Evolutionary conservation across 2,329 filamentous ascomycete species (phyloP), one percentile per base, ranked within the genome.

Genomic region (Fusarium solani-melongenae): DNA sequence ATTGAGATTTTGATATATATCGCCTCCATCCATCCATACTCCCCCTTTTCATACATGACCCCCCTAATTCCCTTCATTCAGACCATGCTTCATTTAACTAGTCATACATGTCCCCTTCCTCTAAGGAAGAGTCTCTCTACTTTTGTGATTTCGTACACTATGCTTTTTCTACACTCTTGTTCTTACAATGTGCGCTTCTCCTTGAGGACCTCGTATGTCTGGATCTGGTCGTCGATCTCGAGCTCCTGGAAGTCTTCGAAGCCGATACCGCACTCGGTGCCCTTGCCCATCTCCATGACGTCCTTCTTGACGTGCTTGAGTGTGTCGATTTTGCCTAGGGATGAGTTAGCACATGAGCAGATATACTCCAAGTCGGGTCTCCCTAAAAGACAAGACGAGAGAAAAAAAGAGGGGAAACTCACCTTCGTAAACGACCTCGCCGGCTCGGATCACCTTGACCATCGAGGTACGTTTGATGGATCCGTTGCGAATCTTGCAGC

Each of bases 301-400:
- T 98, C 94, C 81, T 97, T 97, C 88, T 98, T 98, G 81, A 93
- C 91, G 78, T 97, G 93, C 85, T 96, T 98, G 67, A 99, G 90
- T 1, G 94, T 94, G 20, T 90, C 88, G 49, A 98, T 89, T 60
- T 88, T 88, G 74, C 95, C 96, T 98, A 67, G 31, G 65, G 44
- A 39, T 3, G 24, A 29, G 46, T 59, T 3, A 67, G 60, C n/a
- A 62, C 11, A 41, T 6, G 20, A 15, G 15, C 10, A 11, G 22
- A 55, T n/a, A 55, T n/a, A 49, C 24, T 27, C 15, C 14, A 44
- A 44, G 39, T 22, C 6, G 22, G 15, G 15, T 29, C 17, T 9
- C 7, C 17, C 17, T 24, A 38, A 17, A 27, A 5, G 8, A 34
- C 12, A 15, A 4, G 12, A 20, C 0, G 51, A 24, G 17, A 12